Base-by-base conservation (phyloP, 345 rosid genomes). In the Viola odorata region DNA sequence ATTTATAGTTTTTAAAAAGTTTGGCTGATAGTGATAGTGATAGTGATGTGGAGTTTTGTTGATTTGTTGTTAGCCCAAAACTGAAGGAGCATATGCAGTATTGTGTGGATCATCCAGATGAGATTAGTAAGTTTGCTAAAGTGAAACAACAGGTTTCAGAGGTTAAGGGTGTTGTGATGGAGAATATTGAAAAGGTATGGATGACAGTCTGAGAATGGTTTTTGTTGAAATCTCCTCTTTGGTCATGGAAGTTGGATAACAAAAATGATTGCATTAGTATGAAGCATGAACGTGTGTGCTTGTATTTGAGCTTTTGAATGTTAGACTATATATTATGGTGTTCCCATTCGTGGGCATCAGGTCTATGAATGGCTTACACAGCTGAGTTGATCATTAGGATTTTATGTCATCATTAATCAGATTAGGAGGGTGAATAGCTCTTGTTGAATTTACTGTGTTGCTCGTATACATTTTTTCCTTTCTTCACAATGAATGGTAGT, bases 141-240 rank as follows among this genome's bases (percentile, higher is more conserved):
- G 98, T 92, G 71, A 87, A 92, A 66, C 96, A 94, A 17, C 98
- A 92, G 74, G 98, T 92, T 41, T 77, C 94, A 16, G 98, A 92
- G 79, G 98, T 92, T 53, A 92, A 89, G 77, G 97, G 97, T 57
- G 98, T 89, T 14, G 89, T 92, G 97, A 85, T 89, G 97, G 98
- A 92, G 69, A 92, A 92, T 68, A 92, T 92, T 17, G 98, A 89
- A 69, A 92, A 92, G 97, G 98, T 83, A 64, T 23, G 32, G 32
- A 23, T 23, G 32, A 23, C 32, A 0, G 32, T 23, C 32, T 23
- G 32, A 23, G 32, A 23, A 23, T 23, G 32, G 32, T 23, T 23
- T 23, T 23, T 23, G 32, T 23, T 23, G 32, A 23, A 23, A 23
- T 23, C 32, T 23, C 32, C 32, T 23, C 32, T 23, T 23, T 23